Evolutionary conservation across 495 filamentous ascomycete genomes (phyloP), one percentile per base, ranked within the genome.

Genomic region (Xeromyces bisporus): DNA sequence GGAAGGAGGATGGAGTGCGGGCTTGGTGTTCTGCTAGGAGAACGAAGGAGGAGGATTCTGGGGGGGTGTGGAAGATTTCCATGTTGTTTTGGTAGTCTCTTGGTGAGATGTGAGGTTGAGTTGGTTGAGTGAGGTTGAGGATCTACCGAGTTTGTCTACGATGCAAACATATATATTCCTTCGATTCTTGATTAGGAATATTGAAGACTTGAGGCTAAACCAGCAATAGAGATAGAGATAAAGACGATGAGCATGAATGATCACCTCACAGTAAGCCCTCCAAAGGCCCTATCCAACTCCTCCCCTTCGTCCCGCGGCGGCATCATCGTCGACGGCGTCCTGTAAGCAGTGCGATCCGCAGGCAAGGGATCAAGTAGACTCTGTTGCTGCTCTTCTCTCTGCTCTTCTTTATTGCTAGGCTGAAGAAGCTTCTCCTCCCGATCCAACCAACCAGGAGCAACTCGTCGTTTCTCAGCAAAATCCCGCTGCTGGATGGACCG

Each of bases 361-460:
- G 52, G 54, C 29, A 53, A 47, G 28, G 55, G 55, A 39, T 64
- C 64, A 38, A 65, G 50, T 17, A 68, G 43, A 41, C 58, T 70
- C 41, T 44, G 46, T 31, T 60, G 12, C 29, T 14, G 4, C 12
- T 17, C 32, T n/a, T 38, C 42, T 9, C 32, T 29, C 0, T 33
- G 12, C 2, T 27, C 33, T 20, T 21, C 26, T 27, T 48, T 35
- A 18, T 46, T 41, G 26, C 38, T 53, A 3, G 89, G 89, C 56
- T 86, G 73, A 28, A 97, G 51, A 33, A 97, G 56, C 43, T 80
- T 69, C 48, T 80, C 75, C 16, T 93, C 81, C 21, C 81, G 77
- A 50, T 97, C 89, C 43, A 97, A 55, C 80, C 87, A 97, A 1
- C 89, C 89, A 10, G 89, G 89, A 24, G 89, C 89, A 20, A 93